phyloP scores from a whole-genome alignment of 208 protist species.

The Leishmania lainsoni region DNA sequence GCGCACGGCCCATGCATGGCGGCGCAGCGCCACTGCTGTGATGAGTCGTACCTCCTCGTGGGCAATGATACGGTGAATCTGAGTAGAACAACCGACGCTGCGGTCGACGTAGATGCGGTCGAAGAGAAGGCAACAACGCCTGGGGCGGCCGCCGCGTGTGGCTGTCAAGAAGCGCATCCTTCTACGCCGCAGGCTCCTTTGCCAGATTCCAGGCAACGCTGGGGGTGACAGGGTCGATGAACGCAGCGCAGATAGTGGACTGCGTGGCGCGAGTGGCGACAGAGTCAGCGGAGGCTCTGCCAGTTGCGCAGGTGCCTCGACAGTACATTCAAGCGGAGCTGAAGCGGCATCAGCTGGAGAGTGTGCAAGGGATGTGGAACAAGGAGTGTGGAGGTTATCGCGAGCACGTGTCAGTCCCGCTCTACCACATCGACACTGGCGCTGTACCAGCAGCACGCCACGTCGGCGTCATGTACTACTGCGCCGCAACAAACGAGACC shows the following conservation, averaged over 20 bases:
- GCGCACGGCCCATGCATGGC: constrained; percentile 14
- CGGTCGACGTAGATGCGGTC: constrained; percentile 12
- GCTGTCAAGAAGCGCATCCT: constrained; percentile 9
- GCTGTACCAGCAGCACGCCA: neutral
- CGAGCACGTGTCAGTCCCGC: constrained; percentile 37
- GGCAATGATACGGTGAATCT: neutral
- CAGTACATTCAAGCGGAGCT: constrained; percentile 38
- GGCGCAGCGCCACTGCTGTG: constrained; percentile 19
- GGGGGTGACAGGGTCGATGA: constrained; percentile 23
- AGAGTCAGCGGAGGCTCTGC: constrained; percentile 20
- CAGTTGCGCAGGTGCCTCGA: constrained; percentile 16
- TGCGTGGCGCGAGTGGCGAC: constrained; percentile 19
- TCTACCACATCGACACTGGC: constrained; percentile 18
- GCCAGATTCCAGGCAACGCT: constrained; percentile 16
- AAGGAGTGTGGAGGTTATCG: constrained; percentile 35
- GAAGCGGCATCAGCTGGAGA: constrained; percentile 53
- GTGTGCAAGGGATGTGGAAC: constrained; percentile 44
- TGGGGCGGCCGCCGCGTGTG: neutral
- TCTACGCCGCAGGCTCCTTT: constrained; percentile 26
- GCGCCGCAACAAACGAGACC: constrained; percentile 21
- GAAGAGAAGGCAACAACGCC: neutral
- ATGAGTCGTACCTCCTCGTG: constrained; percentile 24
- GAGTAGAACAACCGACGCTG: constrained; percentile 5
- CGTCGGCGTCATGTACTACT: constrained; percentile 41
- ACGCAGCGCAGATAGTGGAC: constrained; percentile 19